Evolutionary conservation across 2,329 filamentous ascomycete genomes (phyloP).

Genomic region (Tetracladium maxilliforme): DNA sequence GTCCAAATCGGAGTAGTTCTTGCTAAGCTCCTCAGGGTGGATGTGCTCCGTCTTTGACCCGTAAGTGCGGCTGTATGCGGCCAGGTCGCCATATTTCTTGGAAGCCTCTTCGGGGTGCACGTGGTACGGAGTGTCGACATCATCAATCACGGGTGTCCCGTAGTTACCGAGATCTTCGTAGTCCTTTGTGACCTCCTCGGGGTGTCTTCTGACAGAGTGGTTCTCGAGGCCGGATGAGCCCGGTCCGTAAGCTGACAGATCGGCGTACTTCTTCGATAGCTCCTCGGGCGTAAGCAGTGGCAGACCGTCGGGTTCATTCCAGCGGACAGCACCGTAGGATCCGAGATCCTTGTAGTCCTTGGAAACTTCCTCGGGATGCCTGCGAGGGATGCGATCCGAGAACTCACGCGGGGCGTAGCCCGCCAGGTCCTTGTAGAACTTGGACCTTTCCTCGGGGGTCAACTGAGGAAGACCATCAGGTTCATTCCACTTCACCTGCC

Average conservation of each 20-base stretch:
- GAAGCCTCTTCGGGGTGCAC: constrained; percentile 11
- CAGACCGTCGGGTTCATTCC: constrained; percentile 1
- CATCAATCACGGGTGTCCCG: too few relatives aligned
- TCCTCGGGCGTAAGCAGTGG: not conserved
- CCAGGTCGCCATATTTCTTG: constrained; percentile 21
- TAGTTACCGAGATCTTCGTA: too few relatives aligned
- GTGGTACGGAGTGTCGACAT: too few relatives aligned
- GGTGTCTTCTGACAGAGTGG: too few relatives aligned
- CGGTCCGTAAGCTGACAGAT: too few relatives aligned
- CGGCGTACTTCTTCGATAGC: too few relatives aligned
- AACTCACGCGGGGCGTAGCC: not conserved
- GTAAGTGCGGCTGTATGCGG: constrained; percentile 23
- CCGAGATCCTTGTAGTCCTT: not conserved
- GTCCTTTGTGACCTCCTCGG: too few relatives aligned
- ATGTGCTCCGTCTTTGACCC: too few relatives aligned
- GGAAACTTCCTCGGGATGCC: not conserved
- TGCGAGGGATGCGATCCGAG: not conserved
- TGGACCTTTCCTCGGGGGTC: too few relatives aligned
- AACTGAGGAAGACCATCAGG: constrained; percentile 1
- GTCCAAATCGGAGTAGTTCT: too few relatives aligned
- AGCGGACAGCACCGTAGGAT: constrained; percentile 1
- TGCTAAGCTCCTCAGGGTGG: too few relatives aligned
- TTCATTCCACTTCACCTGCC: constrained; percentile 8
- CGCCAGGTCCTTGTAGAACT: not conserved
- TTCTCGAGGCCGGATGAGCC: too few relatives aligned